Conservation (phyloP, 2,329 filamentous ascomycete genomes). For the Aschersonia sp. region DNA sequence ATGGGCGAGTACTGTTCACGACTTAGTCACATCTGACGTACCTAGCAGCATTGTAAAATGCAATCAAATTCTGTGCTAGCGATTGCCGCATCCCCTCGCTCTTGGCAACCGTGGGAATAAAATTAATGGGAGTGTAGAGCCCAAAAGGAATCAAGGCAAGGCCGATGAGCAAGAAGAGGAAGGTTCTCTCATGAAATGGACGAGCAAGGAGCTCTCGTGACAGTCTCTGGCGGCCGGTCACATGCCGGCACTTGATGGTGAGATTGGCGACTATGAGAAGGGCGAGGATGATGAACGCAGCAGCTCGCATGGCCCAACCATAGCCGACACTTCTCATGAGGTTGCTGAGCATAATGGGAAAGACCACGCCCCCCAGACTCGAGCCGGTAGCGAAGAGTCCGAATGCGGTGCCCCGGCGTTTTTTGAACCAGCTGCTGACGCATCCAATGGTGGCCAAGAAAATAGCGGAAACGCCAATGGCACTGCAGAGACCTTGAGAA, state of each 20-base stretch:
- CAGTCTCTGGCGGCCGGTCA: not conserved
- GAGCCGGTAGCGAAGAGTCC: slow-evolving; percentile 20
- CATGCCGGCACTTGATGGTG: slow-evolving; percentile 15
- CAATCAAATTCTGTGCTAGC: slow-evolving; percentile 10
- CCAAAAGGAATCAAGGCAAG: slow-evolving; percentile 15
- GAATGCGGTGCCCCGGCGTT: slow-evolving; percentile 19
- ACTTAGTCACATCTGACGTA: not conserved
- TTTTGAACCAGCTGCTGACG: slow-evolving; percentile 19
- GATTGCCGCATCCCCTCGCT: slow-evolving; percentile 6
- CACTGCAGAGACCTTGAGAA: slow-evolving; percentile 21
- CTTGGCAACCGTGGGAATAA: slow-evolving; percentile 8
- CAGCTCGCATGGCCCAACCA: slow-evolving; percentile 23
- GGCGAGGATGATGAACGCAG: slow-evolving; percentile 20
- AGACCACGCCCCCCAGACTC: slow-evolving; percentile 22
- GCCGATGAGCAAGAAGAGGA: slow-evolving; percentile 11
- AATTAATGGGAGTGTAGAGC: slow-evolving; percentile 16
- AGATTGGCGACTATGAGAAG: slow-evolving; percentile 18
- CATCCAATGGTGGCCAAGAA: slow-evolving; percentile 18
- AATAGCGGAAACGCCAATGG: slow-evolving; percentile 19
- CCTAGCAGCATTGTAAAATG: slow-evolving; percentile 11
- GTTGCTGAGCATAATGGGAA: slow-evolving; percentile 23
- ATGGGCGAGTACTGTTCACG: not conserved
- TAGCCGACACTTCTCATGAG: slow-evolving; percentile 21
- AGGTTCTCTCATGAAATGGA: slow-evolving; percentile 12
- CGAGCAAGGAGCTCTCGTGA: slow-evolving; percentile 2